phyloP scores from a whole-genome alignment of 2,329 filamentous ascomycete genomes.

The Colletotrichum salicis region DNA sequence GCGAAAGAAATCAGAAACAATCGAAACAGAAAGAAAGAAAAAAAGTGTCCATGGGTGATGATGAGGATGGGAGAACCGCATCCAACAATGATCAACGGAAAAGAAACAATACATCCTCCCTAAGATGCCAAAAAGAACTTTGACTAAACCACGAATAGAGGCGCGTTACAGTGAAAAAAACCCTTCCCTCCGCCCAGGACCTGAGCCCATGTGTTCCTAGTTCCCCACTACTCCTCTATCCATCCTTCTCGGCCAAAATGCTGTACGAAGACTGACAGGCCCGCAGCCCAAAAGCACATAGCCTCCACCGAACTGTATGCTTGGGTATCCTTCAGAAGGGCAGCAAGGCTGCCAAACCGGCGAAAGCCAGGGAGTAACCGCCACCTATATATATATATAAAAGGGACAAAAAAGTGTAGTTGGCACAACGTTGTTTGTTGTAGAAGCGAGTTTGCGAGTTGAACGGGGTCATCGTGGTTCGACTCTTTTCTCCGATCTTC shows the following conservation, averaged over 20 bases:
- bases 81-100: neutral
- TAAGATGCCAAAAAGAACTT: constrained; percentile 10
- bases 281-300: constrained; percentile 46
- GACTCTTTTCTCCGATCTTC: constrained; percentile 9
- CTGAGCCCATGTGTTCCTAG: constrained; percentile 22
- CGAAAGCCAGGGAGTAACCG: constrained; percentile 29
- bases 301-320: constrained; percentile 48
- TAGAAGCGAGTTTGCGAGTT: constrained; percentile 6
- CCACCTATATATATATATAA: constrained; percentile 35
- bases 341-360: constrained; percentile 31
- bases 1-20: constrained; percentile 29
- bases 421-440: constrained; percentile 15
- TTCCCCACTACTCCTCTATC: constrained; percentile 51
- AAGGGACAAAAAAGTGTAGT: constrained; percentile 29
- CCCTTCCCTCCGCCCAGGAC: constrained; percentile 1
- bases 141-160: constrained; percentile 13
- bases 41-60: neutral
- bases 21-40: constrained; percentile 15
- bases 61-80: constrained; percentile 11
- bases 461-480: neutral
- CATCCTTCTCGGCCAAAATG: constrained; percentile 45
- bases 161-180: constrained; percentile 25
- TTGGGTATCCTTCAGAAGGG: constrained; percentile 46
- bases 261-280: constrained; percentile 46
- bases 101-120: constrained; percentile 27